phyloP scores from a whole-genome alignment of 768 basidiomycete species.

The Ramaria rubella region DNA sequence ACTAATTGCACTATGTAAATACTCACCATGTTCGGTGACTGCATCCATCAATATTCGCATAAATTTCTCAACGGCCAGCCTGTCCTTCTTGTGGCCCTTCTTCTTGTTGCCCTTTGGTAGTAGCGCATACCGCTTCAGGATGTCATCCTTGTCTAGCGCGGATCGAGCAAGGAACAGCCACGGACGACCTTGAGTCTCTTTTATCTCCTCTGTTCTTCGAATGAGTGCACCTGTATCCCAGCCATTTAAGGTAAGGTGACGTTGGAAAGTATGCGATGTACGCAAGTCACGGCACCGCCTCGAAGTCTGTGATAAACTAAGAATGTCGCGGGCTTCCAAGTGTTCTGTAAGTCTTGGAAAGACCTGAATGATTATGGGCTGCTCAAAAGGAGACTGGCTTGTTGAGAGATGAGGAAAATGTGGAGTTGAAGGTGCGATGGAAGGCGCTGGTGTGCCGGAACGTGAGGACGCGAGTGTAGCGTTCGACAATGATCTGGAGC shows the following conservation, averaged over 20 bases:
- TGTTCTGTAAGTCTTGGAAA: not conserved
- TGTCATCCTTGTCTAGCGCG: not conserved
- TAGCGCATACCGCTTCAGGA: not conserved
- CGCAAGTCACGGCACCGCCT: not conserved
- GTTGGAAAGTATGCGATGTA: not conserved
- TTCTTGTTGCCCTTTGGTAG: not conserved
- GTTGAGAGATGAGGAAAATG: not conserved
- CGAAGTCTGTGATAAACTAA: not conserved
- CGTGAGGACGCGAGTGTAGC: not conserved
- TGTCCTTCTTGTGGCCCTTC: not conserved
- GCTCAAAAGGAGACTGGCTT: not conserved
- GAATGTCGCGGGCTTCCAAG: slow-evolving; percentile 1
- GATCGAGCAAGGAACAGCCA: slow-evolving; percentile 8
- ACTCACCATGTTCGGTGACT: slow-evolving; percentile 8
- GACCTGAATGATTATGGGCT: not conserved
- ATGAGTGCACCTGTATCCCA: slow-evolving; percentile 5
- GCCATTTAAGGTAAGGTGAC: not conserved
- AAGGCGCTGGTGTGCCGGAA: not conserved
- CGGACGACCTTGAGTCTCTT: not conserved
- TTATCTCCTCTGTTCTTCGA: not conserved
- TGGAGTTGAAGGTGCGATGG: not conserved
- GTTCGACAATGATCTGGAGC: not conserved
- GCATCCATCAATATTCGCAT: not conserved
- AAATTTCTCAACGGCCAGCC: not conserved
- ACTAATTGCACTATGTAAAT: too few species aligned